Evolutionary conservation across 768 basidiomycete genomes (phyloP).

Genomic region (Dioszegia aurantiaca): DNA sequence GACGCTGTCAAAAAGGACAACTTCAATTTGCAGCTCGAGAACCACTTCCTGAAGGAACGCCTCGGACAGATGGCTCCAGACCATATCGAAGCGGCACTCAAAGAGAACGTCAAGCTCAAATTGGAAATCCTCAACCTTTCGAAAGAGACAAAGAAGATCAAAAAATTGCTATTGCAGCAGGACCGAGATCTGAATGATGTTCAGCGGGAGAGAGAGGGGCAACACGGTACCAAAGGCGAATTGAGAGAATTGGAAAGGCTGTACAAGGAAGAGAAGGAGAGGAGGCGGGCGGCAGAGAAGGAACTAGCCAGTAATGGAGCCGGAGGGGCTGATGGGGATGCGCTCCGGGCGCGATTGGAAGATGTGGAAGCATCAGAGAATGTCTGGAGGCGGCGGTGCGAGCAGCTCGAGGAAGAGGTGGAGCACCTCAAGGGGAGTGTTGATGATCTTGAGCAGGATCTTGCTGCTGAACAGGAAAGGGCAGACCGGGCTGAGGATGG

Average conservation of each 20-base stretch:
- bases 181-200: slow-evolving; percentile 69
- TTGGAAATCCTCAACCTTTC: slow-evolving; percentile 85
- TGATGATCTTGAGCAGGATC: slow-evolving; percentile 37
- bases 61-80: slow-evolving; percentile 85
- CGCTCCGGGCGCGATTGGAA: slow-evolving; percentile 62
- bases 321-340: slow-evolving; percentile 23
- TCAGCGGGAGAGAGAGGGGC: slow-evolving; percentile 53
- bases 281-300: slow-evolving; percentile 54
- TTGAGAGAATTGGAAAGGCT: slow-evolving; percentile 69
- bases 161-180: slow-evolving; percentile 79
- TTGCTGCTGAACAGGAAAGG: slow-evolving; percentile 33
- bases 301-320: slow-evolving; percentile 58
- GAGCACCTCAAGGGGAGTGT: slow-evolving; percentile 40
- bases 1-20: slow-evolving; percentile 95
- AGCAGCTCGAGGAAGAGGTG: slow-evolving; percentile 56
- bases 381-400: slow-evolving; percentile 51
- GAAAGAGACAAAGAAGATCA: slow-evolving; percentile 85
- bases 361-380: slow-evolving; percentile 71
- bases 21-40: slow-evolving; percentile 91
- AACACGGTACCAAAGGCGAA: slow-evolving; percentile 54
- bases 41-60: slow-evolving; percentile 91
- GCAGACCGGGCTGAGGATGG: slow-evolving; percentile 40
- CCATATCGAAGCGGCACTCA: slow-evolving; percentile 83
- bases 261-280: slow-evolving; percentile 62
- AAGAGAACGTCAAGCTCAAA: slow-evolving; percentile 90